Percentiles rank a stretch among this genome's conserved stretches.
phyloP scores from a whole-genome alignment of 129 eudicot genomes.

The Rutidosis leptorrhynchoides region DNA sequence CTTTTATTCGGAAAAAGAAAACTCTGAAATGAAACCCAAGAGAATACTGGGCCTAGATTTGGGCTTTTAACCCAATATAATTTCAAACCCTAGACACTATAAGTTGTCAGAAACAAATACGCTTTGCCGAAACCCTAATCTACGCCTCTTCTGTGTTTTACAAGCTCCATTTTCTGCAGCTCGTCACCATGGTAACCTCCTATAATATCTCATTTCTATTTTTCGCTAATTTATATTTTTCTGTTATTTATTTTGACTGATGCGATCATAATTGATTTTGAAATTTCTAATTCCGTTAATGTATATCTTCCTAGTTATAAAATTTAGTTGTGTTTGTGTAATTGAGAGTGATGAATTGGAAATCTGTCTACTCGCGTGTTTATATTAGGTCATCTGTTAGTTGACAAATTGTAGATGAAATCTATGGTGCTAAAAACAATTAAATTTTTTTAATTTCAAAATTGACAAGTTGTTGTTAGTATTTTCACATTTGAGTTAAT shows the following conservation, averaged over 20 bases:
- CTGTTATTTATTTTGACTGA: background rate
- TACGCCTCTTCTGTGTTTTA: slow-evolving; percentile 4
- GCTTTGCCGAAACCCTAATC: background rate
- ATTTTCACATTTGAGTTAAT: background rate
- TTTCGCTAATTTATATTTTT: too few relatives aligned
- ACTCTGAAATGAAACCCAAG: background rate
- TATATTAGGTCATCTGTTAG: background rate
- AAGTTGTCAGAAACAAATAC: background rate
- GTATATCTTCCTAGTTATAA: background rate
- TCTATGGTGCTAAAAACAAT: too few relatives aligned
- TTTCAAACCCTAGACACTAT: slow-evolving; percentile 6
- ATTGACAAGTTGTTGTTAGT: background rate
- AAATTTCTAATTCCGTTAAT: background rate
- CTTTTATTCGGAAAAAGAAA: too few relatives aligned
- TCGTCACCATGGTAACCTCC: slow-evolving; percentile 1
- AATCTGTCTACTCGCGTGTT: too few relatives aligned
- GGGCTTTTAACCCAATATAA: background rate
- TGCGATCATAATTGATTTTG: background rate
- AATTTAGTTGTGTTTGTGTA: too few relatives aligned
- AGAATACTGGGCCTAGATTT: background rate
- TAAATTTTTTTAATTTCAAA: background rate
- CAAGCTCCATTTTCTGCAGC: background rate
- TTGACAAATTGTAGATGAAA: background rate
- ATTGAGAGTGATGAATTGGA: too few relatives aligned
- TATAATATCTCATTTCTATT: background rate